A percentile compares a stretch with the other conserved stretches of the same genome.
phyloP scores from a whole-genome alignment of 768 basidiomycete species.

The Mycena belliarum region DNA sequence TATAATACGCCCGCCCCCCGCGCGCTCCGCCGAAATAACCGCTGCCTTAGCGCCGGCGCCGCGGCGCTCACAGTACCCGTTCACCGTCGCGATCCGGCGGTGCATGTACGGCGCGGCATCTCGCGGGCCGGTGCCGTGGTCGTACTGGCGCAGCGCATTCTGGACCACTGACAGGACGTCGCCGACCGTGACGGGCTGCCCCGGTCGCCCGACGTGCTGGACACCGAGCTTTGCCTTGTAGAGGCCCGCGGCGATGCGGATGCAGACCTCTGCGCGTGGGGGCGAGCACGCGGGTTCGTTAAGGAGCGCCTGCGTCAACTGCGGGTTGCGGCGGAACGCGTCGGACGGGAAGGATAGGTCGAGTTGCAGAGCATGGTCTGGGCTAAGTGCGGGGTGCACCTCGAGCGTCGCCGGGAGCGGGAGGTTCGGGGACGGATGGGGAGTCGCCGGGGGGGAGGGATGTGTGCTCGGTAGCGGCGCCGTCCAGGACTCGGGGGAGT shows the following conservation, averaged over 20 bases:
- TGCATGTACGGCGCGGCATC: background rate
- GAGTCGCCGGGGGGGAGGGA: background rate
- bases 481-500: slow-evolving; percentile 5
- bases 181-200: slow-evolving; percentile 10
- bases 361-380: background rate
- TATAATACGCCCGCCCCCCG: background rate
- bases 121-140: background rate
- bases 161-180: slow-evolving; percentile 14
- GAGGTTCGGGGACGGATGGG: background rate
- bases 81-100: slow-evolving; percentile 15
- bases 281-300: slow-evolving; percentile 10
- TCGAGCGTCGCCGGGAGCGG: background rate
- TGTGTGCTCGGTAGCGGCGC: background rate
- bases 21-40: background rate
- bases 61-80: slow-evolving; percentile 2
- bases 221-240: background rate
- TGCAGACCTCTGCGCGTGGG: background rate
- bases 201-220: background rate
- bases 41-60: background rate
- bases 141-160: slow-evolving; percentile 6
- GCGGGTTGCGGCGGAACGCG: slow-evolving; percentile 13
- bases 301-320: slow-evolving; percentile 4
- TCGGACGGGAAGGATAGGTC: slow-evolving; percentile 14
- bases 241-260: slow-evolving; percentile 8
- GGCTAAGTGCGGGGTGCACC: background rate